Evolutionary conservation across 352 stramenopile species (phyloP).

Genomic region (Globisporangium barbulae): DNA sequence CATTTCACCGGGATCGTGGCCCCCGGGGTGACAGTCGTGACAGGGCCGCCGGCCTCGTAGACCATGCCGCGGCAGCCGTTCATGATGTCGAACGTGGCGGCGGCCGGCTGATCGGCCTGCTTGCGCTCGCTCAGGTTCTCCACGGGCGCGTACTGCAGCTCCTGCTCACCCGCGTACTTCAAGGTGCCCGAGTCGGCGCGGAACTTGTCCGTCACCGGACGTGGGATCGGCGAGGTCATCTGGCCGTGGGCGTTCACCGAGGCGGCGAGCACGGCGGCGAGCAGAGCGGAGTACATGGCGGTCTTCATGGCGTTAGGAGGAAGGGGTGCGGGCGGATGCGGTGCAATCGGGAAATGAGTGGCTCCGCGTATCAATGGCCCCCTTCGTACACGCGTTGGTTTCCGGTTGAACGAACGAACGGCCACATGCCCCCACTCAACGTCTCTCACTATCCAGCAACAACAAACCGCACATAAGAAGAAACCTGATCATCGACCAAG

Average conservation of each 20-base stretch:
- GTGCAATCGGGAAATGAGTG: neutral
- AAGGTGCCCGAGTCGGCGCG: conserved; percentile 35
- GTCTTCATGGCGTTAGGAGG: neutral
- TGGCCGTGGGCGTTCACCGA: conserved; percentile 20
- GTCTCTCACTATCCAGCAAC: too few species aligned
- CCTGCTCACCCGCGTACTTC: conserved; percentile 30
- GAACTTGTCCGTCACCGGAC: conserved; percentile 32
- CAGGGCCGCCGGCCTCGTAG: conserved; percentile 41
- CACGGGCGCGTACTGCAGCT: conserved; percentile 46
- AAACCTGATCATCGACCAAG: too few species aligned
- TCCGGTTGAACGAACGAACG: too few species aligned
- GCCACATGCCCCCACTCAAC: too few species aligned
- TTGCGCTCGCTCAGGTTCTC: conserved; percentile 48
- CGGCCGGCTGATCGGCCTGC: conserved; percentile 35
- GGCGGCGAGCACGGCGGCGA: neutral
- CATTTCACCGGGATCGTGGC: conserved; percentile 41
- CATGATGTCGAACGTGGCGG: conserved; percentile 47
- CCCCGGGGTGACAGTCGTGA: conserved; percentile 34
- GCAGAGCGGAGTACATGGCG: neutral
- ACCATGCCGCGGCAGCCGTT: conserved; percentile 57
- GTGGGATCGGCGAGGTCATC: conserved; percentile 19
- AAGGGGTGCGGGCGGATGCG: neutral
- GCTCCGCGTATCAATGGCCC: neutral
- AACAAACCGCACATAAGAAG: too few species aligned
- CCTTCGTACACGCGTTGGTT: too few species aligned